These are phyloP conservation scores for Venturia nashicola DNA, from an alignment of 2,329 filamentous ascomycete species.

Conservation along the genomic window DNA sequence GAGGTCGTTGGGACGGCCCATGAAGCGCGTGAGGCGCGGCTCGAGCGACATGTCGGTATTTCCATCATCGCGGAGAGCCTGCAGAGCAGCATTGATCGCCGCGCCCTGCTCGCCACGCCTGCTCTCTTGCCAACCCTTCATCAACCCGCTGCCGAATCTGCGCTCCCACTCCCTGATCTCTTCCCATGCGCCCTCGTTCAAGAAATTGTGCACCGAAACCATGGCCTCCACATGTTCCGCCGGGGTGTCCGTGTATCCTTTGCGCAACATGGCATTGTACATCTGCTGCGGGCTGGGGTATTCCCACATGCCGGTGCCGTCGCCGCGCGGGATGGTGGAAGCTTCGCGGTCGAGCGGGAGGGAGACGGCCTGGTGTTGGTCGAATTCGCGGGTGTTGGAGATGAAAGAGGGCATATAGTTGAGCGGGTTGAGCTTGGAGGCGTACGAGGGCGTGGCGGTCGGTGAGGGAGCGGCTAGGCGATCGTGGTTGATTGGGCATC, in stretches of 20 bases:
- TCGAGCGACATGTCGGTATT: constrained; percentile 31
- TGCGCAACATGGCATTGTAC: constrained; percentile 96
- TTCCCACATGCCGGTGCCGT: constrained; percentile 76
- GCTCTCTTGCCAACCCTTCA: constrained; percentile 61
- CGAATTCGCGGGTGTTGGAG: constrained; percentile 44
- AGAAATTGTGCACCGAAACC: constrained; percentile 95
- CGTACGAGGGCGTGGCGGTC: constrained; percentile 25
- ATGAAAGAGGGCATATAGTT: constrained; percentile 94
- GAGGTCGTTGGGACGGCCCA: constrained; percentile 76
- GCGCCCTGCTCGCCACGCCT: constrained; percentile 59
- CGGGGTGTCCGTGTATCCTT: constrained; percentile 91
- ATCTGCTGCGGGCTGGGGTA: constrained; percentile 98
- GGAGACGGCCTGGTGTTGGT: constrained; percentile 59
- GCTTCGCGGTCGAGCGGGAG: constrained; percentile 72
- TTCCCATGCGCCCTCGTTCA: constrained; percentile 94
- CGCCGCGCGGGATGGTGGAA: constrained; percentile 83
- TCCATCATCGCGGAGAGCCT: constrained; percentile 22
- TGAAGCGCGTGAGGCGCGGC: constrained; percentile 74
- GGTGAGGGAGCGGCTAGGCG: constrained; percentile 34
- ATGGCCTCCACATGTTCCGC: constrained; percentile 88
- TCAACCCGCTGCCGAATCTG: constrained; percentile 64
- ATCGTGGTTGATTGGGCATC: too few species aligned
- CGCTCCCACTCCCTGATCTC: constrained; percentile 93
- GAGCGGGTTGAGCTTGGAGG: constrained; percentile 59
- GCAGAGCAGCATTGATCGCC: constrained; percentile 37